Percentiles rank a stretch among this genome's conserved stretches.
phyloP scores from a whole-genome alignment of 2,329 filamentous ascomycete species.

The Thermochaetoides dissita region DNA sequence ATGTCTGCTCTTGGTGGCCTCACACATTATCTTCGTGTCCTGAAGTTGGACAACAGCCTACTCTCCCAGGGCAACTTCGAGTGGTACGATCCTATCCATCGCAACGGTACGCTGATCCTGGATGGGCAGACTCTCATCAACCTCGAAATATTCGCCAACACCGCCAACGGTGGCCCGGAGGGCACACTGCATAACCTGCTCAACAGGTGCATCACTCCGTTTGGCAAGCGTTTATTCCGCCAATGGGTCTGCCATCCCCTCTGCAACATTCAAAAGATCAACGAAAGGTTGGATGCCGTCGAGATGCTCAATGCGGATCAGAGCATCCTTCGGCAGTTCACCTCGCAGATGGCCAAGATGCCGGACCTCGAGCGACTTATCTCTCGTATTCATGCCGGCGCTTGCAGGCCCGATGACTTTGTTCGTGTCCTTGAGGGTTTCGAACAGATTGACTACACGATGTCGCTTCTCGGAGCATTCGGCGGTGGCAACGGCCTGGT shows the following conservation, averaged over 20 bases:
- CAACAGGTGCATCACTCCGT: conserved; percentile 89
- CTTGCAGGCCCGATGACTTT: conserved; percentile 85
- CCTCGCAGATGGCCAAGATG: conserved; percentile 75
- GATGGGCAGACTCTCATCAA: conserved; percentile 96
- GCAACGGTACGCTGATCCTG: conserved; percentile 79
- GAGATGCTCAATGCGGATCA: conserved; percentile 80
- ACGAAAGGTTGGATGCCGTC: conserved; percentile 84
- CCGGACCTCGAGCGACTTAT: conserved; percentile 89
- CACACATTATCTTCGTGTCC: conserved; percentile 67
- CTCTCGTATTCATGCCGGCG: conserved; percentile 81
- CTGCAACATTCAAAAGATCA: conserved; percentile 74
- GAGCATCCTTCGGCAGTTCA: conserved; percentile 72
- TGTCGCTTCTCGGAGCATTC: conserved; percentile 61
- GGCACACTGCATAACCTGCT: conserved; percentile 83
- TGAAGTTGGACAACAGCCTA: conserved; percentile 80
- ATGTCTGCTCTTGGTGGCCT: conserved; percentile 89
- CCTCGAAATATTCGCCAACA: conserved; percentile 92
- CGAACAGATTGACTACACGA: conserved; percentile 93
- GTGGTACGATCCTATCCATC: conserved; percentile 80
- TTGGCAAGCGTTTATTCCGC: conserved; percentile 88
- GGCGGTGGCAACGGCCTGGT: conserved; percentile 71
- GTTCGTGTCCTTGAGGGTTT: conserved; percentile 88
- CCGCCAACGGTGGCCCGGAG: conserved; percentile 67
- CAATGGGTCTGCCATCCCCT: conserved; percentile 97
- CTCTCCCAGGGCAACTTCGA: conserved; percentile 83